phyloP scores from a whole-genome alignment of 495 filamentous ascomycete species.

The Mytilinidion resinicola region DNA sequence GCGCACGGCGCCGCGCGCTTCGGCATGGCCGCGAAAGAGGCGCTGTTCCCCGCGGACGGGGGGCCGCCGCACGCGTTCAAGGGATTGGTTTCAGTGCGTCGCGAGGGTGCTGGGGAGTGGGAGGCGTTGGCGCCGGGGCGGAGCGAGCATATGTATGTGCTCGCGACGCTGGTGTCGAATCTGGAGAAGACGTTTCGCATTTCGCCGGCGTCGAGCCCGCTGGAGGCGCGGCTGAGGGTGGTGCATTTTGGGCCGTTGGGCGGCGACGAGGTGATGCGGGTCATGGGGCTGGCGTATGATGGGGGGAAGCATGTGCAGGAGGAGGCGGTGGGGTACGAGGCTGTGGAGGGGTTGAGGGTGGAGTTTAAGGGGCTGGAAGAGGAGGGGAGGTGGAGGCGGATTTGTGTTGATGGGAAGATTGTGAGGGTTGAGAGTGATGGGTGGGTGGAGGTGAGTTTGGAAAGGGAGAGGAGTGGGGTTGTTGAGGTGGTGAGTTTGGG shows the following conservation, averaged over 20 bases:
- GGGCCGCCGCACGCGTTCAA: slow-evolving; percentile 60
- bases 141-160: slow-evolving; percentile 61
- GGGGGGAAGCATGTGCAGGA: slow-evolving; percentile 64
- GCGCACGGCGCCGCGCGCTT: slow-evolving; percentile 70
- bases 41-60: slow-evolving; percentile 56
- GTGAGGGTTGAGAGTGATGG: slow-evolving; percentile 63
- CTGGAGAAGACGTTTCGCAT: slow-evolving; percentile 76
- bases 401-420: slow-evolving; percentile 87
- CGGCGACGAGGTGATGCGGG: slow-evolving; percentile 58
- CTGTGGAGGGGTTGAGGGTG: slow-evolving; percentile 56
- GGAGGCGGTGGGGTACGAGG: slow-evolving; percentile 57
- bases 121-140: slow-evolving; percentile 27
- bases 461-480: slow-evolving; percentile 33
- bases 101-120: slow-evolving; percentile 25
- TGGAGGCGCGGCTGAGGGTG: slow-evolving; percentile 61
- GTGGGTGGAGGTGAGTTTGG: slow-evolving; percentile 54
- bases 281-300: slow-evolving; percentile 71
- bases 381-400: slow-evolving; percentile 66
- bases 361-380: slow-evolving; percentile 55
- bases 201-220: slow-evolving; percentile 58
- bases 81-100: slow-evolving; percentile 48
- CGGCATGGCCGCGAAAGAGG: slow-evolving; percentile 69
- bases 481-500: slow-evolving; percentile 14
- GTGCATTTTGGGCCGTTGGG: slow-evolving; percentile 65
- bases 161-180: slow-evolving; percentile 67